Base-by-base conservation (phyloP, 2,329 filamentous ascomycete species). In the Scedosporium boydii region DNA sequence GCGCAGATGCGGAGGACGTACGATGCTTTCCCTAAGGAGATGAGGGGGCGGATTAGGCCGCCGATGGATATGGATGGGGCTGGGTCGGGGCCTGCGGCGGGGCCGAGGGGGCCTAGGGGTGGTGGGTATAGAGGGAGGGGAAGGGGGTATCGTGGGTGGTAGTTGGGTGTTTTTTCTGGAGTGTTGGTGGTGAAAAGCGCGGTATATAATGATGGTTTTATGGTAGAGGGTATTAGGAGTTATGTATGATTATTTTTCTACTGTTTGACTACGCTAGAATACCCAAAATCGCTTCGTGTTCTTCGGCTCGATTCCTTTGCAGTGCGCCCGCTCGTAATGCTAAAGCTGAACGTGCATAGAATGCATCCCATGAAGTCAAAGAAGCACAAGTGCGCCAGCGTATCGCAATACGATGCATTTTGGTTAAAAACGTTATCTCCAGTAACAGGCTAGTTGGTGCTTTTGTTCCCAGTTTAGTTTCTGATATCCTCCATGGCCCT, bases 1-100 rank as follows among this genome's bases (percentile, higher is more conserved):
- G 95, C 95, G 16, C 91, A 96, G 77, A 99, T 99, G 95, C 86
- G 95, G 69, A 96, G 95, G 81, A 95, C 92, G 3, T 92, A 86
- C 70, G 92, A 96, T 62, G 79, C 84, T n/a, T 86, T 99, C 65
- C 88, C 88, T 60, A 92, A 92, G 75, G 92, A 97, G 72, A 81
- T 96, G 75, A 90, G 91, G 71, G 88, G 88, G 1, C 80, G 90
- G 29, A 80, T 82, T 58, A 83, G 85, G 48, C 44, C 44, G 81
- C 82, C 66, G 74, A 81, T 67, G 66, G 70, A 73, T 6, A 70
- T 70, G 58, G 76, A 78, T 9, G 78, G 80, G 14, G 75, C 74
- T 64, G 75, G 27, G 75, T 71, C 75, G 73, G 44, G 74, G 73
- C 60, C 18, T 18, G 9, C 48, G 34, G 16, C 44, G 14, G 79